Conservation (phyloP, 139 green algal species). For the Chlamydomonas sp. region DNA sequence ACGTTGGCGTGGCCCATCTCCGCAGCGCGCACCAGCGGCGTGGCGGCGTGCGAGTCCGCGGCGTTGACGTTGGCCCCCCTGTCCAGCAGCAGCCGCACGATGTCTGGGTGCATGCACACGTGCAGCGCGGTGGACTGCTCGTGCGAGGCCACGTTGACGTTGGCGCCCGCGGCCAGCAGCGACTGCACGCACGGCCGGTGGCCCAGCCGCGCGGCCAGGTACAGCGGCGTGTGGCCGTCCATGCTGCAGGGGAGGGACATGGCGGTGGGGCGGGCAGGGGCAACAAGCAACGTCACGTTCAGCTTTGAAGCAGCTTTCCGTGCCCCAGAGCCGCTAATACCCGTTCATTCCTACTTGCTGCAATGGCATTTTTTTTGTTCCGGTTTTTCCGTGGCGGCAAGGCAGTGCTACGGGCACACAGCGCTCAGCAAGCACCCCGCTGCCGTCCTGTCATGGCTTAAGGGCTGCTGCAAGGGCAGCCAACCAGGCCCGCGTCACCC, state of each 20-base stretch:
- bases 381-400: no score
- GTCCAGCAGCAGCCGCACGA: slow-evolving; percentile 36
- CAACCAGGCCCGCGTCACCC: no score
- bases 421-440: no score
- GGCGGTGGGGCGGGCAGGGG: no score
- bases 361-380: no score
- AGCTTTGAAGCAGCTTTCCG: neutral
- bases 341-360: no score
- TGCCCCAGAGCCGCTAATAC: no score
- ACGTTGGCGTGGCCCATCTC: slow-evolving; percentile 37
- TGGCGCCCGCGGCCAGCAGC: slow-evolving; percentile 29
- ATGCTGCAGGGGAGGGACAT: neutral
- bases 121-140: slow-evolving; percentile 29
- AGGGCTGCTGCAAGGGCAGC: no score
- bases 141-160: slow-evolving; percentile 5
- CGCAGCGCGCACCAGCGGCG: slow-evolving; percentile 28
- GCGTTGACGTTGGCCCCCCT: slow-evolving; percentile 6
- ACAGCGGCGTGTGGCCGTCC: slow-evolving; percentile 36
- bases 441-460: no score
- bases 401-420: no score
- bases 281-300: no score
- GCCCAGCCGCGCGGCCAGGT: slow-evolving; percentile 21
- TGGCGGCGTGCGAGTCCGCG: slow-evolving; percentile 16
- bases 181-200: slow-evolving; percentile 21
- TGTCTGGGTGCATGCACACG: slow-evolving; percentile 17